These are phyloP conservation scores for Westerdykella aurantiaca DNA, from an alignment of 2,329 filamentous ascomycete species.

Conservation along the genomic window DNA sequence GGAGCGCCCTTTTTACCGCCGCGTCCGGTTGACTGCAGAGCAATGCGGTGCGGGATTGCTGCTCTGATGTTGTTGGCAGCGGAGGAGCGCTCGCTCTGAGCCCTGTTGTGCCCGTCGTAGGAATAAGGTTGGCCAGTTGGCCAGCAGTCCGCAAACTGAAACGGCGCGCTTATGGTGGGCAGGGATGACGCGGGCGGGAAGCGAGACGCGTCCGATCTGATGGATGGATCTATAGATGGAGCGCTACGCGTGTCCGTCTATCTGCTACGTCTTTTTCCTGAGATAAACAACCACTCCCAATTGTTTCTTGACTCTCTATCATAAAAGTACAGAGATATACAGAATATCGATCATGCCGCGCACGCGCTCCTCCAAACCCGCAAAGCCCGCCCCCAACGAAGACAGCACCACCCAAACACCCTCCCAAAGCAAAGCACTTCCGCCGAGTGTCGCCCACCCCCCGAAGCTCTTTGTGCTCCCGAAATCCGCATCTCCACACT, in stretches of 20 bases:
- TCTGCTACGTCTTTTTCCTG: neutral
- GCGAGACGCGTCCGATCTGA: constrained; percentile 18
- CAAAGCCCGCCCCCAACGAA: constrained; percentile 21
- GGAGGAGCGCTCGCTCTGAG: neutral
- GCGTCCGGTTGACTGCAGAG: too few relatives aligned
- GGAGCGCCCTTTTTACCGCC: constrained; percentile 1
- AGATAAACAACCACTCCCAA: constrained; percentile 1
- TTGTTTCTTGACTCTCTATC: neutral
- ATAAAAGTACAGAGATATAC: constrained; percentile 1
- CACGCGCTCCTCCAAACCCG: constrained; percentile 23
- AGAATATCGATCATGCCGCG: constrained; percentile 21
- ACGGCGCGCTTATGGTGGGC: constrained; percentile 9
- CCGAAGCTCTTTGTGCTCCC: constrained; percentile 56
- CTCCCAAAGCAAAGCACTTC: constrained; percentile 22
- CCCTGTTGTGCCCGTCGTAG: constrained; percentile 14
- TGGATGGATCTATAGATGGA: neutral
- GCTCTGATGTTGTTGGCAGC: too few relatives aligned
- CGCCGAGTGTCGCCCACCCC: constrained; percentile 36
- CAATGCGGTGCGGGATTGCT: too few relatives aligned
- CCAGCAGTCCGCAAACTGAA: constrained; percentile 19
- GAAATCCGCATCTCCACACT: constrained; percentile 45
- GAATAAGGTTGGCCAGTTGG: constrained; percentile 19
- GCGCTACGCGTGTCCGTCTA: neutral
- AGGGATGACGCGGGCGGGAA: constrained; percentile 22
- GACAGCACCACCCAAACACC: constrained; percentile 11